Evolutionary conservation across 2,329 filamentous ascomycete genomes (phyloP).

Genomic region (Clonostachys solani): DNA sequence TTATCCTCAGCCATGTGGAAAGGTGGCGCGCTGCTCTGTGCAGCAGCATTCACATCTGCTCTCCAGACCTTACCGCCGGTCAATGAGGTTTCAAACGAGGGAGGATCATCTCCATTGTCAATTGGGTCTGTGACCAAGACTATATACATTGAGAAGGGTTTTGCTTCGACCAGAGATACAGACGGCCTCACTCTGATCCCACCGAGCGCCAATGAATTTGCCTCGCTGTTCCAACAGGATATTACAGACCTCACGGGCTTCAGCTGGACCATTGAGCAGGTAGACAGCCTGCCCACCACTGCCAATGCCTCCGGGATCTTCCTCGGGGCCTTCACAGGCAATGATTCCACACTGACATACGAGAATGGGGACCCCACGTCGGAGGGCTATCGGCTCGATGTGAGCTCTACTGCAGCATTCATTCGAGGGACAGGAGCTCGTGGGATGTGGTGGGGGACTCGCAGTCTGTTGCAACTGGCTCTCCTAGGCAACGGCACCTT

Average conservation of each 20-base stretch:
- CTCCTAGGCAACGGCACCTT: slow-evolving; percentile 23
- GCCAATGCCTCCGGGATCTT: slow-evolving; percentile 30
- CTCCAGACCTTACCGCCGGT: not conserved
- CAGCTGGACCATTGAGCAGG: slow-evolving; percentile 32
- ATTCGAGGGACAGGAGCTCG: slow-evolving; percentile 35
- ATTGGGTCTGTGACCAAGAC: slow-evolving; percentile 6
- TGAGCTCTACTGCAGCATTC: slow-evolving; percentile 20
- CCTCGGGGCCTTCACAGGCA: slow-evolving; percentile 24
- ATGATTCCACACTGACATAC: slow-evolving; percentile 28
- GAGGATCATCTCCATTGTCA: not conserved
- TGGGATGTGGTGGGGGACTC: slow-evolving; percentile 41
- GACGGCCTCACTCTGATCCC: slow-evolving; percentile 46
- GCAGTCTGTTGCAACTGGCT: slow-evolving; percentile 36
- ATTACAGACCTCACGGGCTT: slow-evolving; percentile 30
- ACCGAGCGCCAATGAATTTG: slow-evolving; percentile 43
- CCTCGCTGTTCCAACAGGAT: slow-evolving; percentile 37
- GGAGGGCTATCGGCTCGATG: slow-evolving; percentile 42
- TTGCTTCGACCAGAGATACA: slow-evolving; percentile 32
- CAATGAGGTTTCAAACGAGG: not conserved
- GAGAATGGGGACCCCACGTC: slow-evolving; percentile 39
- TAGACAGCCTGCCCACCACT: slow-evolving; percentile 21
- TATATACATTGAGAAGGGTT: slow-evolving; percentile 33
- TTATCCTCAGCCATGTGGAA: too few relatives aligned
- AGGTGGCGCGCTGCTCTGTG: not conserved
- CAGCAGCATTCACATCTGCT: not conserved